A percentile compares a stretch with the other conserved stretches of the same genome.
These are phyloP conservation scores for Talaromyces sp. DNA, from an alignment of 2,329 filamentous ascomycete species.

Conservation along the genomic window DNA sequence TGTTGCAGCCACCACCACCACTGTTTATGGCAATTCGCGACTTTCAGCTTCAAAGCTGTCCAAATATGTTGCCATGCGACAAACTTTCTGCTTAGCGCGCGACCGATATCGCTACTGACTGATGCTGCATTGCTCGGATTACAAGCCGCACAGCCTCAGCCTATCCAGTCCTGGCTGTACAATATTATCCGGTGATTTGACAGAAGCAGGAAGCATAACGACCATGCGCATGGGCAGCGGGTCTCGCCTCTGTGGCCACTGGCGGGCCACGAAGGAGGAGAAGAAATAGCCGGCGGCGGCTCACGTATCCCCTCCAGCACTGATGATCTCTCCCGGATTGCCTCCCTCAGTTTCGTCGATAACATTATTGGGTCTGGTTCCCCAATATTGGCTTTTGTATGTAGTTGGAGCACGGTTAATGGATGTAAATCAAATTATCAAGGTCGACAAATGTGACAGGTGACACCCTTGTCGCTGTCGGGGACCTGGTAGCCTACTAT, in stretches of 20 bases:
- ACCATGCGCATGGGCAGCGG: conserved; percentile 6
- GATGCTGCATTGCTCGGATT: not conserved
- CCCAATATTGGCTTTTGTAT: not conserved
- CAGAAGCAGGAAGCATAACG: not conserved
- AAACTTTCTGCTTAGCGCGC: not conserved
- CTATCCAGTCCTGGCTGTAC: not conserved
- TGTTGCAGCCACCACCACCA: not conserved
- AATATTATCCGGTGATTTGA: not conserved
- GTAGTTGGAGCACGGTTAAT: not conserved
- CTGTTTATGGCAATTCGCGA: not conserved
- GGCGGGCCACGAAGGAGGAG: conserved; percentile 1
- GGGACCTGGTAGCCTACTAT: not conserved
- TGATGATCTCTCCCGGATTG: not conserved
- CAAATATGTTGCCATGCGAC: not conserved
- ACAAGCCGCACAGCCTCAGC: conserved; percentile 1
- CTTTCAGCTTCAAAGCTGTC: not conserved
- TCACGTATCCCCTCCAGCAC: not conserved
- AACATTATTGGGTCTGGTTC: not conserved
- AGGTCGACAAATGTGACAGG: not conserved
- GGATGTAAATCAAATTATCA: not conserved
- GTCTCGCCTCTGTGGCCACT: conserved; percentile 5
- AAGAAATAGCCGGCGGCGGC: not conserved
- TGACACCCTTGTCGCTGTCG: not conserved
- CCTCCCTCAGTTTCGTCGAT: not conserved
- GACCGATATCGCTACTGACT: not conserved